phyloP scores from a whole-genome alignment of 768 basidiomycete species.

The Boletus sp. region DNA sequence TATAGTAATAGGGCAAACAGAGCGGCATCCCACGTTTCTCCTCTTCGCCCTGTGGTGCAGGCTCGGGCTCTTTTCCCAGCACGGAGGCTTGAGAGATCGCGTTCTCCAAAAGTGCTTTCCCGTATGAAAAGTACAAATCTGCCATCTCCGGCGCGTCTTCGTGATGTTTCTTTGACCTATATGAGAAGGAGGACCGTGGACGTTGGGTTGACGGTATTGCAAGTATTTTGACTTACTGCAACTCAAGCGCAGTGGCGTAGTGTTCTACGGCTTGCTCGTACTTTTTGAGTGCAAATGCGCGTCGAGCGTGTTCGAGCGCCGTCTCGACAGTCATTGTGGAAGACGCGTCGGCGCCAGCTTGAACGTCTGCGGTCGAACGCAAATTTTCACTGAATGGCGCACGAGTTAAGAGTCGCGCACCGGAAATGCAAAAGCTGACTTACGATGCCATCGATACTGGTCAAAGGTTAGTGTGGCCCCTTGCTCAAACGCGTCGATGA shows the following conservation, averaged over 20 bases:
- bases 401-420: no score
- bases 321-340: constrained; percentile 44
- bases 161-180: constrained; percentile 68
- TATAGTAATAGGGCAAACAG: neutral
- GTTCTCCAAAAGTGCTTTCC: constrained; percentile 90
- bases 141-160: constrained; percentile 84
- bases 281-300: constrained; percentile 84
- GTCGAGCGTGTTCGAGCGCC: constrained; percentile 75
- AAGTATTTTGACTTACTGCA: constrained; percentile 56
- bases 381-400: constrained; percentile 10
- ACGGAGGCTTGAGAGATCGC: constrained; percentile 85
- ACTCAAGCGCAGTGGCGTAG: constrained; percentile 82
- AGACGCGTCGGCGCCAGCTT: constrained; percentile 26
- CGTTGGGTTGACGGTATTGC: neutral
- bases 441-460: constrained; percentile 26
- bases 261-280: constrained; percentile 83
- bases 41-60: constrained; percentile 41
- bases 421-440: neutral
- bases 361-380: neutral
- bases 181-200: no score
- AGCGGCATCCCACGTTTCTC: constrained; percentile 33
- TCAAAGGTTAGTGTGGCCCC: neutral
- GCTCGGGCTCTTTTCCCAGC: constrained; percentile 79
- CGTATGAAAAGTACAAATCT: constrained; percentile 88
- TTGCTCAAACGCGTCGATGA: constrained; percentile 7